phyloP scores from a whole-genome alignment of 495 filamentous ascomycete species.

The Neurospora sp. region DNA sequence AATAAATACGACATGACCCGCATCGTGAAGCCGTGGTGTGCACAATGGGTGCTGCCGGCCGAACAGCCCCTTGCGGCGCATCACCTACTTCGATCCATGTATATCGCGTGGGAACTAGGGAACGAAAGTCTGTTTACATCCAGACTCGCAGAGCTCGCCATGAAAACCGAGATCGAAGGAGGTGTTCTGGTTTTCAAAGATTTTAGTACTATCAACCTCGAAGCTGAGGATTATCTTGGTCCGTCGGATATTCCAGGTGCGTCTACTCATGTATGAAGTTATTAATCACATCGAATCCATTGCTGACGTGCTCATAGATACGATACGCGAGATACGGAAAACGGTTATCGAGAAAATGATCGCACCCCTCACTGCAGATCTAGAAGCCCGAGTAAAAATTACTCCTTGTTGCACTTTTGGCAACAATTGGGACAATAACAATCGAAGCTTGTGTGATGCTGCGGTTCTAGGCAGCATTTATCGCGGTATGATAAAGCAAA shows the following conservation, averaged over 20 bases:
- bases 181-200: background rate
- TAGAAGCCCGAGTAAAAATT: background rate
- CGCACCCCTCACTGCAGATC: background rate
- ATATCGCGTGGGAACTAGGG: background rate
- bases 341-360: background rate
- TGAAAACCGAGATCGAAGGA: background rate
- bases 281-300: background rate
- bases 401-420: background rate
- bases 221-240: background rate
- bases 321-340: background rate
- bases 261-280: background rate
- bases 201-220: background rate
- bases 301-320: background rate
- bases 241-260: background rate
- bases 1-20: background rate
- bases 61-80: fast-evolving
- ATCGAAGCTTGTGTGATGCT: background rate
- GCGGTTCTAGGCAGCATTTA: background rate
- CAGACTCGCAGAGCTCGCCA: background rate
- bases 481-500: background rate
- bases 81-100: background rate
- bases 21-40: background rate
- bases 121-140: background rate
- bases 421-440: too few species aligned
- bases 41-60: background rate